A percentile compares a stretch with the other conserved stretches of the same genome.
phyloP scores from a whole-genome alignment of 78 protist species.

The Monosiga brevicollis region DNA sequence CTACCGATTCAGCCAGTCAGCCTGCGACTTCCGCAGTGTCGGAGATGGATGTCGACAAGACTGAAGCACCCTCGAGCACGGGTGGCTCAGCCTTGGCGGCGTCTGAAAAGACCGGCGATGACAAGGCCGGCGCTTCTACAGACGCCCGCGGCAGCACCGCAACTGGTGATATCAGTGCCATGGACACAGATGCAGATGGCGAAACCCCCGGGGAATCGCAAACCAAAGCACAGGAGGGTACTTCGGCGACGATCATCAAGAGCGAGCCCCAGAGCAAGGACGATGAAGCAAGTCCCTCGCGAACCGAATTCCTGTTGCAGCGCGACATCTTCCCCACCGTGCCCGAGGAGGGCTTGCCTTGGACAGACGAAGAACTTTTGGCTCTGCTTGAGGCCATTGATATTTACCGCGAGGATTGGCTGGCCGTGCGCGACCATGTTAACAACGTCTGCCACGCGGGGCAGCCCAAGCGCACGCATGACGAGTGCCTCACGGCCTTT shows the following conservation, averaged over 20 bases:
- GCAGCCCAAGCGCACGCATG: constrained; percentile 4
- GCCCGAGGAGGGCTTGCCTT: not conserved
- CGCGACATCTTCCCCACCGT: not conserved
- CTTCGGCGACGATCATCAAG: not conserved
- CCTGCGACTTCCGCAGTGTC: too few relatives aligned
- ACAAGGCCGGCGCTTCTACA: too few relatives aligned
- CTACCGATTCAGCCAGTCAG: not conserved
- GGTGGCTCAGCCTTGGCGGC: too few relatives aligned
- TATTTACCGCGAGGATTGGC: constrained; percentile 13
- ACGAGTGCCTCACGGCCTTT: constrained; percentile 19
- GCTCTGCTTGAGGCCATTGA: constrained; percentile 15
- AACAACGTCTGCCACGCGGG: not conserved
- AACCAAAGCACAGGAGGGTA: not conserved
- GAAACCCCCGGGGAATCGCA: not conserved
- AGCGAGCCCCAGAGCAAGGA: not conserved
- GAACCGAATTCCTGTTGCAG: not conserved
- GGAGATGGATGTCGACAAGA: too few relatives aligned
- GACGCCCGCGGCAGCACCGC: too few relatives aligned
- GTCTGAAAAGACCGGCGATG: too few relatives aligned
- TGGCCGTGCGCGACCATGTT: constrained; percentile 7
- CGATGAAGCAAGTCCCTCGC: not conserved
- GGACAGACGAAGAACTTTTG: constrained; percentile 5
- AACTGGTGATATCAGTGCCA: too few relatives aligned
- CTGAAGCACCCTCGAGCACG: too few relatives aligned
- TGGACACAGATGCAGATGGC: too few relatives aligned